These are phyloP conservation scores for Mycena vitilis DNA, from an alignment of 768 basidiomycete genomes.

Conservation along the genomic window DNA sequence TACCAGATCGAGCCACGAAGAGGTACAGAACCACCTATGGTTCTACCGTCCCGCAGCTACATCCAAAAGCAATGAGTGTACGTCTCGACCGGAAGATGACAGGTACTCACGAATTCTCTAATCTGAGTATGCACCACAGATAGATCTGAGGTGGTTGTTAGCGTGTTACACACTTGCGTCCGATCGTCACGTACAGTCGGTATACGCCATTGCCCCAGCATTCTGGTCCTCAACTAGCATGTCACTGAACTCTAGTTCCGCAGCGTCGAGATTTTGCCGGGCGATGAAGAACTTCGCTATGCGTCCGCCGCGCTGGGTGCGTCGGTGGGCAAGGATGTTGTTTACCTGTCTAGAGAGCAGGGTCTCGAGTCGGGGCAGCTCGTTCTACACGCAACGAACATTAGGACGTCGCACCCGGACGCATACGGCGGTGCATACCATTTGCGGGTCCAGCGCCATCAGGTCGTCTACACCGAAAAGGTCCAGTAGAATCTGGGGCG, in stretches of 20 bases:
- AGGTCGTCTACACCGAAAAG: constrained; percentile 89
- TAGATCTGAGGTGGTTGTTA: constrained; percentile 49
- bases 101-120: constrained; percentile 53
- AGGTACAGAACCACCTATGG: constrained; percentile 23
- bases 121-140: constrained; percentile 65
- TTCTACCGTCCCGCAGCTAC: constrained; percentile 26
- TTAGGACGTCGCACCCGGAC: constrained; percentile 19
- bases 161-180: constrained; percentile 1
- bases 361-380: constrained; percentile 78
- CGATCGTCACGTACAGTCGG: constrained; percentile 74
- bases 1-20: constrained; percentile 31
- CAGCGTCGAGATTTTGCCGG: constrained; percentile 91
- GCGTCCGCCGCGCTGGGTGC: constrained; percentile 63
- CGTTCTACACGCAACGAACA: constrained; percentile 55
- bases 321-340: constrained; percentile 83
- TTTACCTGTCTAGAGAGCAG: constrained; percentile 85
- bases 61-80: not conserved
- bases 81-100: not conserved
- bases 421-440: constrained; percentile 60
- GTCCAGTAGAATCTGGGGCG: constrained; percentile 85
- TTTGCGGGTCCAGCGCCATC: constrained; percentile 70
- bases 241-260: constrained; percentile 96
- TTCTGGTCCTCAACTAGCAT: constrained; percentile 98
- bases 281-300: constrained; percentile 76
- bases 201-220: constrained; percentile 92